Conservation (phyloP, 768 basidiomycete genomes). For the Naganishia friedmannii region DNA sequence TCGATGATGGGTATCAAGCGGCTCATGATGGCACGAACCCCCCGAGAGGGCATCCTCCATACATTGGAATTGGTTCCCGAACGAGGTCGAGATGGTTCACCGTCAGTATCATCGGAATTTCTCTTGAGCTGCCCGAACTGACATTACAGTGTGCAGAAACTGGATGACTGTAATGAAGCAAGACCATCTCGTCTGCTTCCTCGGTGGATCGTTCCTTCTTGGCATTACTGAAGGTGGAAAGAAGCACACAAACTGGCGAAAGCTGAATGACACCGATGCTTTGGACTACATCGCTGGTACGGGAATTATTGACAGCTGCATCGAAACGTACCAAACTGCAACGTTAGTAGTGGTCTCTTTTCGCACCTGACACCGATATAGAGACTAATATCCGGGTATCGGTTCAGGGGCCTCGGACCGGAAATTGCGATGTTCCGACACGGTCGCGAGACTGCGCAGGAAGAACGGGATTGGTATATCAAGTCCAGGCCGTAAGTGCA, state of each 20-base stretch:
- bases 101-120: conserved; percentile 50
- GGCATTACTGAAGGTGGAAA: conserved; percentile 63
- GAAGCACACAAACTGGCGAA: conserved; percentile 52
- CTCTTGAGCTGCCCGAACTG: too few relatives aligned
- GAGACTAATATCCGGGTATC: conserved; percentile 52
- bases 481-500: conserved; percentile 55
- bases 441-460: conserved; percentile 46
- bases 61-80: conserved; percentile 71
- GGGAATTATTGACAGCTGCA: conserved; percentile 80
- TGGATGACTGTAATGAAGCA: conserved; percentile 83
- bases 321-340: conserved; percentile 66
- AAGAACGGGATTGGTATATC: conserved; percentile 79
- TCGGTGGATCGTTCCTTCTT: conserved; percentile 86
- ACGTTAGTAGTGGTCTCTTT: conserved; percentile 57
- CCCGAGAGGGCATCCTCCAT: conserved; percentile 64
- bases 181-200: conserved; percentile 93
- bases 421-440: conserved; percentile 81
- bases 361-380: neutral
- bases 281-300: conserved; percentile 80
- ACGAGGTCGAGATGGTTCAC: conserved; percentile 36
- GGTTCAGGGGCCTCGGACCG: conserved; percentile 64
- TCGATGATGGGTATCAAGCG: conserved; percentile 78
- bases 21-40: conserved; percentile 67
- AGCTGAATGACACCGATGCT: conserved; percentile 63
- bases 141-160: conserved; percentile 53